Percentiles rank a stretch among this genome's conserved stretches.
phyloP scores from a whole-genome alignment of 768 basidiomycete species.

The Lentinus tigrinus region DNA sequence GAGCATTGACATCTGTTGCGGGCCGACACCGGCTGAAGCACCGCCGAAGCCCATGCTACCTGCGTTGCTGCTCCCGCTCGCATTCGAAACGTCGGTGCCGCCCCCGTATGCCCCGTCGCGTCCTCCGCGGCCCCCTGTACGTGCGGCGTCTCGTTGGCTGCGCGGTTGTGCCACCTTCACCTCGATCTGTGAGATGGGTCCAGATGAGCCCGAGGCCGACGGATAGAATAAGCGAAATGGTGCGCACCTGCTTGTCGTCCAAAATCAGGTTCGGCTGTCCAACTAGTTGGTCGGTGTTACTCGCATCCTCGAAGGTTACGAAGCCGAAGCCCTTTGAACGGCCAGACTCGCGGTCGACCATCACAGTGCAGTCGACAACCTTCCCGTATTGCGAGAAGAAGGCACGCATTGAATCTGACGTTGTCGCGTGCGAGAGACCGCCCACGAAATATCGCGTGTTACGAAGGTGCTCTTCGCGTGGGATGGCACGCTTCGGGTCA shows the following conservation, averaged over 20 bases:
- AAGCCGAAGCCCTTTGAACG: constrained; percentile 97
- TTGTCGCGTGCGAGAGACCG: constrained; percentile 85
- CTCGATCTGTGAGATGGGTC: constrained; percentile 66
- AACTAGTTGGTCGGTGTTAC: constrained; percentile 77
- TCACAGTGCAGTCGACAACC: constrained; percentile 96
- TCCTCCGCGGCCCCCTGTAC: constrained; percentile 37
- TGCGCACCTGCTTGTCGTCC: constrained; percentile 85
- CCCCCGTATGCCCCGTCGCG: constrained; percentile 27
- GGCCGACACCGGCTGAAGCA: constrained; percentile 69
- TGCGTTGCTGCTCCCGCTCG: constrained; percentile 10
- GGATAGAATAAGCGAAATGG: not conserved
- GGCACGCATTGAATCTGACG: constrained; percentile 86
- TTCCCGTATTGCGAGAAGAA: constrained; percentile 93
- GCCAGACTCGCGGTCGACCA: constrained; percentile 93
- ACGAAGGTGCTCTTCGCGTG: constrained; percentile 88
- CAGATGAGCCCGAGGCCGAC: not conserved
- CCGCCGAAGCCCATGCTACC: constrained; percentile 30
- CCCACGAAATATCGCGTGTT: constrained; percentile 95
- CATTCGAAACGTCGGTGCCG: constrained; percentile 17
- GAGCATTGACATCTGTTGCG: constrained; percentile 86
- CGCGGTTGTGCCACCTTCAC: constrained; percentile 93
- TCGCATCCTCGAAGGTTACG: constrained; percentile 88
- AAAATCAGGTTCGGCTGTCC: constrained; percentile 83
- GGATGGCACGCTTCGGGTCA: constrained; percentile 97
- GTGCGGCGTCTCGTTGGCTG: constrained; percentile 61